These are phyloP conservation scores for Neonectria magnoliae DNA, from an alignment of 2,329 filamentous ascomycete species.

Conservation along the genomic window DNA sequence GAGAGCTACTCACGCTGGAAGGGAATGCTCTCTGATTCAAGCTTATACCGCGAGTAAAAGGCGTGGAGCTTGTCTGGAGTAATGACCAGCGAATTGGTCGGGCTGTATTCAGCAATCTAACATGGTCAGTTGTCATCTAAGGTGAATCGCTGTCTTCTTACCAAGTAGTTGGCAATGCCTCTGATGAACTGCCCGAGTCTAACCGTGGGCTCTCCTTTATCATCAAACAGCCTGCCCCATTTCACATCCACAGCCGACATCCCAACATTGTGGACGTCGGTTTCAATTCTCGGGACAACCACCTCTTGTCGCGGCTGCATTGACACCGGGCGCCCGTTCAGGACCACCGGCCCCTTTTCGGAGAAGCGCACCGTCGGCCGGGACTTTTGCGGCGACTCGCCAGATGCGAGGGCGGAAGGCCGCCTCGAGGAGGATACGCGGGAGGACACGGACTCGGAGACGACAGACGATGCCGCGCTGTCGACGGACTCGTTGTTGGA, in stretches of 20 bases:
- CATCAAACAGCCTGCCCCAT: constrained; percentile 81
- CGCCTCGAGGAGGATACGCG: constrained; percentile 23
- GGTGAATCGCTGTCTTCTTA: constrained; percentile 45
- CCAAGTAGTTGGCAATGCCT: constrained; percentile 78
- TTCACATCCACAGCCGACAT: constrained; percentile 69
- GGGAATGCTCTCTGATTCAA: constrained; percentile 73
- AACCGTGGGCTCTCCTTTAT: constrained; percentile 71
- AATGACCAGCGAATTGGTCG: constrained; percentile 66
- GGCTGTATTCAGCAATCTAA: constrained; percentile 47
- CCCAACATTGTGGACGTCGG: neutral
- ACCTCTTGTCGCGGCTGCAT: constrained; percentile 14
- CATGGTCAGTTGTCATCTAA: constrained; percentile 7
- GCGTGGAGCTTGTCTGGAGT: constrained; percentile 78
- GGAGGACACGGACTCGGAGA: constrained; percentile 35
- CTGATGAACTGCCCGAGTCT: constrained; percentile 76
- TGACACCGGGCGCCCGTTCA: constrained; percentile 32
- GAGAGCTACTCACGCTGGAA: constrained; percentile 66
- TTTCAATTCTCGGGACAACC: constrained; percentile 12
- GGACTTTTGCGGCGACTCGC: constrained; percentile 25
- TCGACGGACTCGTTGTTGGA: constrained; percentile 21
- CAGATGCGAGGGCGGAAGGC: constrained; percentile 12
- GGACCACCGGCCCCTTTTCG: constrained; percentile 40
- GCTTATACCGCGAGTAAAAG: constrained; percentile 75
- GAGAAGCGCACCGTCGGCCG: constrained; percentile 47
- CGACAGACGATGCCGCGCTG: constrained; percentile 33